phyloP scores from a whole-genome alignment of 805 yeast genomes.

The Grigorovia jiainica region DNA sequence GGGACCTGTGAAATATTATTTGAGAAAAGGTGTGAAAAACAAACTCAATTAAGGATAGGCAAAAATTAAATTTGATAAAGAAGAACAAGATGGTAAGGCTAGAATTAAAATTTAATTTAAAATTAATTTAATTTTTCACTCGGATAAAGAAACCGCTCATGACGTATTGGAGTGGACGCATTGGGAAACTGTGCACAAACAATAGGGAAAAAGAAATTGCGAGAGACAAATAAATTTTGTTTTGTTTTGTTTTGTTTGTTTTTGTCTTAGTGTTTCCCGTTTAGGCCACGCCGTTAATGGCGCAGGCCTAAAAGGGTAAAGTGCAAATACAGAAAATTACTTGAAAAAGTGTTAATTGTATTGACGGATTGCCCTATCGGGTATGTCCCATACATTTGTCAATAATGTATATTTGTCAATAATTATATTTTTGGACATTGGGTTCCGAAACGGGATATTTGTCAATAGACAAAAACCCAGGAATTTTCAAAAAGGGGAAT shows the following conservation, averaged over 20 bases:
- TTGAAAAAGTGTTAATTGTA: background rate
- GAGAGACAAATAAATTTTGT: background rate
- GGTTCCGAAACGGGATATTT: background rate
- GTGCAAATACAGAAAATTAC: background rate
- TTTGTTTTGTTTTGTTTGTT: no score
- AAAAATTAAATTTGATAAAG: background rate
- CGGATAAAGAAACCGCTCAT: background rate
- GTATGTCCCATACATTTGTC: background rate
- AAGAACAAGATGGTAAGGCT: background rate
- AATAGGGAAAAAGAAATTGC: background rate
- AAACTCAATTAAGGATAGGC: no score
- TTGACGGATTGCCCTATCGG: background rate
- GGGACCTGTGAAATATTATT: no score
- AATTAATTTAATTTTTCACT: no score
- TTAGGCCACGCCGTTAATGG: background rate
- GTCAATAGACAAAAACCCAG: background rate
- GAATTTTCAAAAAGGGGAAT: no score
- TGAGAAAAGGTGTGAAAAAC: no score
- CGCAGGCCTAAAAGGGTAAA: background rate
- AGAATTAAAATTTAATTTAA: background rate
- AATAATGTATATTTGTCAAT: no score
- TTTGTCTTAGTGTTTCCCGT: background rate
- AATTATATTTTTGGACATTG: no score
- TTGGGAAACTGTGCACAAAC: background rate
- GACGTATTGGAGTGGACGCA: background rate